Conservation (phyloP, 176 grass and related monocot species). For the Areca catechu region DNA sequence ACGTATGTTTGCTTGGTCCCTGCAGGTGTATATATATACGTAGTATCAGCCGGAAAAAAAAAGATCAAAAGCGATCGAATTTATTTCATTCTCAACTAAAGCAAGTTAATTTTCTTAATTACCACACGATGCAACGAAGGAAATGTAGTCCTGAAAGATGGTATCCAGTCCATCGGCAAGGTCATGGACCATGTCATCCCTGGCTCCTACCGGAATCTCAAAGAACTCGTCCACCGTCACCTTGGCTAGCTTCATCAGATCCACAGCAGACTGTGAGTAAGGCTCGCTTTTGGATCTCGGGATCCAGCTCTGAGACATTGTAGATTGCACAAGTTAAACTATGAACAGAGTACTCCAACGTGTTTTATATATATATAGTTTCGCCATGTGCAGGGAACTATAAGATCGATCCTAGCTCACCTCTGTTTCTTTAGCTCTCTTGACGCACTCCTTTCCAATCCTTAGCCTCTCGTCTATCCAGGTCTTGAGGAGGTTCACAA, state of each 20-base stretch:
- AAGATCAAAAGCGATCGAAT: too few species aligned
- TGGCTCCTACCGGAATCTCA: slow-evolving; percentile 58
- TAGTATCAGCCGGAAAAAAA: too few species aligned
- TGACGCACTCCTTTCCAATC: slow-evolving; percentile 54
- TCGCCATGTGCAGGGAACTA: too few species aligned
- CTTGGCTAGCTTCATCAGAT: slow-evolving; percentile 66
- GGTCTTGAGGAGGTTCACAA: slow-evolving; percentile 62
- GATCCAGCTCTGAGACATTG: slow-evolving; percentile 56
- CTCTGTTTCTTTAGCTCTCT: slow-evolving; percentile 80
- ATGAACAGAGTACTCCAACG: too few species aligned
- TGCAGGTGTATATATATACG: slow-evolving; percentile 7
- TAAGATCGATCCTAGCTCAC: slow-evolving; percentile 7
- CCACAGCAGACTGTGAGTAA: slow-evolving; percentile 53
- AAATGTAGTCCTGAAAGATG: slow-evolving; percentile 60
- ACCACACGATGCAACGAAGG: slow-evolving; percentile 87
- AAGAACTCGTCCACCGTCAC: slow-evolving; percentile 70
- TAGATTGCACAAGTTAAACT: neutral
- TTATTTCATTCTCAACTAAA: too few species aligned
- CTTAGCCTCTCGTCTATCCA: slow-evolving; percentile 85
- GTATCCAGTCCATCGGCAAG: slow-evolving; percentile 60
- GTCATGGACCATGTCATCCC: slow-evolving; percentile 67
- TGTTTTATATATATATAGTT: too few species aligned
- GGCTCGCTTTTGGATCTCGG: slow-evolving; percentile 74
- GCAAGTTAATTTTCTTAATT: slow-evolving; percentile 1
- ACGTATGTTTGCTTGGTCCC: slow-evolving; percentile 68